Evolutionary conservation across 140 eudicot species (phyloP).

Genomic region (Anethum foeniculum): DNA sequence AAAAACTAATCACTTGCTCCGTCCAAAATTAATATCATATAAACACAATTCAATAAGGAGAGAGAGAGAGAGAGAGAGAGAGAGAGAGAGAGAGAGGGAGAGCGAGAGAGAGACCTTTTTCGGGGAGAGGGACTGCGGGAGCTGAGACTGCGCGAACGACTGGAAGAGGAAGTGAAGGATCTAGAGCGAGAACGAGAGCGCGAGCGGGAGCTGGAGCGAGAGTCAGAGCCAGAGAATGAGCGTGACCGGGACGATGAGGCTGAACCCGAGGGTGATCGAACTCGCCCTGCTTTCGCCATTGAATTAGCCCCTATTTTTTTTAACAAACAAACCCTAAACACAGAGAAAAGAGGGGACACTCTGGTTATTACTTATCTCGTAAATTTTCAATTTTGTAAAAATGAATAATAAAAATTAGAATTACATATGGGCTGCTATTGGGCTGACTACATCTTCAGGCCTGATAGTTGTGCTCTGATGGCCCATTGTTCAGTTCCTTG

Average conservation of each 20-base stretch:
- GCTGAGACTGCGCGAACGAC: constrained; percentile 63
- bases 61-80: too few relatives aligned
- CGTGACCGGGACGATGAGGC: constrained; percentile 33
- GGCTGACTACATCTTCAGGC: not conserved
- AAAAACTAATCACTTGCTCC: constrained; percentile 22
- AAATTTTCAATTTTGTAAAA: not conserved
- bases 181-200: constrained; percentile 46
- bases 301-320: not conserved
- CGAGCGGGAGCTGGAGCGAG: constrained; percentile 51
- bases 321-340: not conserved
- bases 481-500: not conserved
- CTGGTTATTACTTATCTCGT: not conserved
- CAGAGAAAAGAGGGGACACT: not conserved
- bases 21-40: not conserved
- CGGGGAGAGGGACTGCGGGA: constrained; percentile 76
- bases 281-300: constrained; percentile 96
- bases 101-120: not conserved
- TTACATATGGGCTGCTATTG: not conserved
- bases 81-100: too few relatives aligned
- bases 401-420: too few relatives aligned
- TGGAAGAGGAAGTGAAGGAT: constrained; percentile 60
- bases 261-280: constrained; percentile 54
- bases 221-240: constrained; percentile 46
- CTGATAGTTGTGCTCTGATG: not conserved
- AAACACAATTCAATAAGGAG: too few relatives aligned